phyloP scores from a whole-genome alignment of 2,329 filamentous ascomycete genomes.

The Pseudocercospora crystallina region DNA sequence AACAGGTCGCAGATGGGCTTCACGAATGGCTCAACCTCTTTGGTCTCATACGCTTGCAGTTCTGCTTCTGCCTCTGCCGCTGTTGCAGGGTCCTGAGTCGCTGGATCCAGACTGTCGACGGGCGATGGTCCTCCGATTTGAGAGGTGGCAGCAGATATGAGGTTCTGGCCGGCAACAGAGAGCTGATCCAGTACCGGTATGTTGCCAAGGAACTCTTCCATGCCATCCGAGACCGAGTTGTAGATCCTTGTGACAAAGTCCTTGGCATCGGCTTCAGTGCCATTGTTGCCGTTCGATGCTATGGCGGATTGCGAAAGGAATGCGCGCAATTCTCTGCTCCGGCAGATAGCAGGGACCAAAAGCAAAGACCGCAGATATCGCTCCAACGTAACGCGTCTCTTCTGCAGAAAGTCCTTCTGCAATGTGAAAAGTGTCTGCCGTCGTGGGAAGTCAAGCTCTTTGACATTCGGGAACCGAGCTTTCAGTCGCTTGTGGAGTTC shows the following conservation, averaged over 20 bases:
- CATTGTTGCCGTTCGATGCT: conserved; percentile 57
- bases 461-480: conserved; percentile 79
- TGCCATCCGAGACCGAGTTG: conserved; percentile 93
- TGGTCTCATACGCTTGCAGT: conserved; percentile 86
- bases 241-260: conserved; percentile 94
- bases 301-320: conserved; percentile 88
- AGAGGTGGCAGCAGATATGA: conserved; percentile 70
- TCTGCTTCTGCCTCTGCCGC: conserved; percentile 85
- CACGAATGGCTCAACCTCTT: conserved; percentile 89
- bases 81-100: conserved; percentile 48
- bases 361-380: conserved; percentile 73
- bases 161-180: conserved; percentile 85
- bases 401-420: conserved; percentile 92
- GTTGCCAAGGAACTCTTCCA: conserved; percentile 96
- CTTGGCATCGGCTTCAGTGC: conserved; percentile 62
- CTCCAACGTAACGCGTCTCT: conserved; percentile 79
- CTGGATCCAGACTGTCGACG: conserved; percentile 44
- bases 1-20: conserved; percentile 99
- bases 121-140: conserved; percentile 45
- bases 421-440: conserved; percentile 94
- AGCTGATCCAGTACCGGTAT: conserved; percentile 94
- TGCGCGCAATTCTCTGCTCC: conserved; percentile 84
- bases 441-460: conserved; percentile 86
- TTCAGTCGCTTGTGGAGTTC: conserved; percentile 89
- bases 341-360: conserved; percentile 86